A percentile compares a stretch with the other conserved stretches of the same genome.
These are phyloP conservation scores for Galerina marginata DNA, from an alignment of 768 basidiomycete genomes.

Conservation along the genomic window DNA sequence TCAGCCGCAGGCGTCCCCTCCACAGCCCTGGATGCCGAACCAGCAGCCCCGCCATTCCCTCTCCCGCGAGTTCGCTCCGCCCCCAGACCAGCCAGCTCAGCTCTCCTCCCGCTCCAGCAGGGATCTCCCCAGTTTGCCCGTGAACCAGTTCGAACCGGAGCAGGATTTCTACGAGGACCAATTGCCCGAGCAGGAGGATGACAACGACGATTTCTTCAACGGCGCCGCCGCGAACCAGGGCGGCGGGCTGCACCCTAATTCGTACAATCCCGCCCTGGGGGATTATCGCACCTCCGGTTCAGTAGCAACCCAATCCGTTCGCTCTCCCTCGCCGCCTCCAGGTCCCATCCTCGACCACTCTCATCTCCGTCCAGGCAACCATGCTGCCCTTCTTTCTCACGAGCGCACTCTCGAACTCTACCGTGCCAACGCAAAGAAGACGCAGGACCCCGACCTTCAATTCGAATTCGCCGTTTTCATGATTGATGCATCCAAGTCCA, in stretches of 20 bases:
- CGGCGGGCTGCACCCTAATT: constrained; percentile 33
- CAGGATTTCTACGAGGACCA: constrained; percentile 46
- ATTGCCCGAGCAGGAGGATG: constrained; percentile 50
- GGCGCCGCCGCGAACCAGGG: constrained; percentile 36
- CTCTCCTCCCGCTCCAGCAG: constrained; percentile 25
- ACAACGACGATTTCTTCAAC: constrained; percentile 53
- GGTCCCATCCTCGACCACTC: constrained; percentile 87
- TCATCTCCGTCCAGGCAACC: constrained; percentile 90
- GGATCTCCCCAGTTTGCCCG: constrained; percentile 30
- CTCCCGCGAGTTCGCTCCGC: constrained; percentile 29
- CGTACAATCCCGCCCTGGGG: constrained; percentile 37
- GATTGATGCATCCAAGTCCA: constrained; percentile 94
- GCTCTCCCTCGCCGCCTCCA: constrained; percentile 69
- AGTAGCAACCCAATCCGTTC: constrained; percentile 58
- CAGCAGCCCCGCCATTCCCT: constrained; percentile 31
- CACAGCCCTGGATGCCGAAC: constrained; percentile 22
- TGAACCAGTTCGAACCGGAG: constrained; percentile 41
- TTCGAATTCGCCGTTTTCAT: constrained; percentile 99
- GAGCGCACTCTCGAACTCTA: constrained; percentile 97
- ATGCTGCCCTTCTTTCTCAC: constrained; percentile 92
- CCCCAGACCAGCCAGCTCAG: constrained; percentile 36
- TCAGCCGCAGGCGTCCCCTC: constrained; percentile 15
- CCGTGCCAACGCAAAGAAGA: constrained; percentile 97
- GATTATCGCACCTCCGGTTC: constrained; percentile 43
- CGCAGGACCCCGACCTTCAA: constrained; percentile 95